phyloP scores from a whole-genome alignment of 202 grass and related monocot genomes.

The Zizania palustris region DNA sequence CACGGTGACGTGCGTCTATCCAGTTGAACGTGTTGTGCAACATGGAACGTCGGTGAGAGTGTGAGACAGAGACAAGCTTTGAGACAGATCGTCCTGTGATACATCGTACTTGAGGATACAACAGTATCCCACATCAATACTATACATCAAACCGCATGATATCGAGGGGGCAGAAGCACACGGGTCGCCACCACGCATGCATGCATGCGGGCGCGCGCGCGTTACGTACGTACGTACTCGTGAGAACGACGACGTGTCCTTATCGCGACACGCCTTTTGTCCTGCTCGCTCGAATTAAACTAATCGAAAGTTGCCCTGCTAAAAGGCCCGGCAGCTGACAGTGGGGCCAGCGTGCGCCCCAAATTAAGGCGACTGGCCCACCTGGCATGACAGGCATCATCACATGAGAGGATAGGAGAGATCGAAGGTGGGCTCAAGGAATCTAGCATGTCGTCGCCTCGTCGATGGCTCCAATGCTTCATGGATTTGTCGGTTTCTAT shows the following conservation, averaged over 20 bases:
- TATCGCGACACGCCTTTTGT: background rate
- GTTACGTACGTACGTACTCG: no score
- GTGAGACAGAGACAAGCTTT: background rate
- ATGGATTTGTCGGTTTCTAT: slow-evolving; percentile 13
- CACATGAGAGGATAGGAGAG: slow-evolving; percentile 21
- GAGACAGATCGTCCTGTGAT: background rate
- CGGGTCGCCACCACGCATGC: background rate
- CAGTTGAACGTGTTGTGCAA: background rate
- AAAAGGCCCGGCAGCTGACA: background rate
- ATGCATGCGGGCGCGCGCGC: no score
- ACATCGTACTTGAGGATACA: background rate
- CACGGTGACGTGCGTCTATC: background rate
- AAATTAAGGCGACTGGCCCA: background rate
- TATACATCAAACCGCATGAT: background rate
- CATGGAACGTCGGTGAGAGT: background rate
- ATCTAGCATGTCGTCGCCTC: slow-evolving; percentile 44
- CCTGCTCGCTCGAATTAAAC: background rate
- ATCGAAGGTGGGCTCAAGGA: slow-evolving; percentile 30
- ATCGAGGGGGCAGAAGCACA: background rate
- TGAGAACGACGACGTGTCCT: slow-evolving; percentile 15
- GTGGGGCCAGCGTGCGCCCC: background rate
- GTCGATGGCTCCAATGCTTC: slow-evolving; percentile 25
- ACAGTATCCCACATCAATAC: background rate
- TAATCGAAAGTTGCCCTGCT: background rate
- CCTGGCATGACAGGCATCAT: background rate